Percentiles rank a stretch among this genome's conserved stretches.
Evolutionary conservation across 2,329 filamentous ascomycete genomes (phyloP).

Genomic region (Penicillium hordei): DNA sequence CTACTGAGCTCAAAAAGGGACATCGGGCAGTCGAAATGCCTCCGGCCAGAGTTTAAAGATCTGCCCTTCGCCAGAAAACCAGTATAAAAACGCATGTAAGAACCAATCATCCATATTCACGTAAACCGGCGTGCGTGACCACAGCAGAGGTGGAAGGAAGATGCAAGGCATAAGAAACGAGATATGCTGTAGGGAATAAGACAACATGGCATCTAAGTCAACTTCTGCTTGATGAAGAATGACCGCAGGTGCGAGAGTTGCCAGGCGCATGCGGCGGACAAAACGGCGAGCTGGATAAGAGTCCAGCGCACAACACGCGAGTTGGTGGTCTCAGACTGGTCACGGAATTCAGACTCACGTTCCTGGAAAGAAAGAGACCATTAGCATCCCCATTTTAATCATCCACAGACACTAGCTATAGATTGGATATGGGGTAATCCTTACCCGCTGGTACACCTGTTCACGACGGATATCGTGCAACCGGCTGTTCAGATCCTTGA

Average conservation of each 20-base stretch:
- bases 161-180: constrained; percentile 22
- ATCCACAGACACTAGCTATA: not conserved
- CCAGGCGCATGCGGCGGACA: constrained; percentile 90
- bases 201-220: constrained; percentile 62
- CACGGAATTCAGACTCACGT: constrained; percentile 95
- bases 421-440: constrained; percentile 19
- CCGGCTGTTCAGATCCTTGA: constrained; percentile 84
- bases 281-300: constrained; percentile 78
- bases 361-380: constrained; percentile 58
- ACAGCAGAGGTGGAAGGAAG: constrained; percentile 16
- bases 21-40: not conserved
- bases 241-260: constrained; percentile 91
- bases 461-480: constrained; percentile 87
- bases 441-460: constrained; percentile 92
- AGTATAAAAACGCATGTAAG: constrained; percentile 6
- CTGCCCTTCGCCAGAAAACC: not conserved
- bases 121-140: constrained; percentile 13
- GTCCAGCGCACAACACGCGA: constrained; percentile 91
- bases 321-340: constrained; percentile 94
- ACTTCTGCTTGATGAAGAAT: constrained; percentile 99
- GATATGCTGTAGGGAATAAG: constrained; percentile 11
- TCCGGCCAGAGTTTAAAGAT: not conserved
- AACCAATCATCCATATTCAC: constrained; percentile 16
- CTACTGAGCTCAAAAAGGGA: not conserved
- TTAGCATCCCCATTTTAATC: not conserved